Conservation (phyloP, 257 asterid species). For the Galeopsis tetrahit region DNA sequence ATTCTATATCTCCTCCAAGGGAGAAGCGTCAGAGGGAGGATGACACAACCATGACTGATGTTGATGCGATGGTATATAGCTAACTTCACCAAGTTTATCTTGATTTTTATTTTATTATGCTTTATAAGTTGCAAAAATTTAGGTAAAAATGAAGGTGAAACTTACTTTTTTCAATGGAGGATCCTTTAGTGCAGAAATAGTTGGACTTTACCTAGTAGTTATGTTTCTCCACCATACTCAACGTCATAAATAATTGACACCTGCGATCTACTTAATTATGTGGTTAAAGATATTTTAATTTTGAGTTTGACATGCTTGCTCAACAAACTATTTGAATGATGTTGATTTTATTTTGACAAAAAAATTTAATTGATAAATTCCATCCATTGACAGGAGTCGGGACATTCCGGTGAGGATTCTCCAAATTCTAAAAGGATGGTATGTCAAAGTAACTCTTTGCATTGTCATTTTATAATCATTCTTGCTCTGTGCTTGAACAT, state of each 20-base stretch:
- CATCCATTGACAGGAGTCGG: conserved; percentile 52
- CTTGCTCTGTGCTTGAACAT: background rate
- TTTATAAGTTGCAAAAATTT: background rate
- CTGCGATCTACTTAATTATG: background rate
- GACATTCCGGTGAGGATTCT: conserved; percentile 52
- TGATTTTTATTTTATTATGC: background rate
- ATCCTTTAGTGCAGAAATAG: background rate
- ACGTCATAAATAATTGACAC: background rate
- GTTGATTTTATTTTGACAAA: background rate
- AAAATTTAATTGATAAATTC: conserved; percentile 21
- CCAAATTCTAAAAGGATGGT: conserved; percentile 75
- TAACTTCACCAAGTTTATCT: conserved; percentile 25
- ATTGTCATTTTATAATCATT: conserved; percentile 9
- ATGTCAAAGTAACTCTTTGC: conserved; percentile 31
- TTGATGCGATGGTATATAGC: conserved; percentile 55
- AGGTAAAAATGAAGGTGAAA: conserved; percentile 8
- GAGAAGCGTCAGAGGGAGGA: conserved; percentile 87
- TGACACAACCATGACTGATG: conserved; percentile 51
- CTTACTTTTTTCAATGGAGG: background rate
- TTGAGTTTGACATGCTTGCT: background rate
- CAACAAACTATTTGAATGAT: background rate
- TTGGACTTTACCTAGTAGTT: background rate
- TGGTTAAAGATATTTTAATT: background rate
- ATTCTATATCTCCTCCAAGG: conserved; percentile 49
- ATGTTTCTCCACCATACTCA: background rate